A percentile compares a stretch with the other conserved stretches of the same genome.
Evolutionary conservation across 1,284 basidiomycete genomes (phyloP).

Genomic region (Phenoliferia sp.): DNA sequence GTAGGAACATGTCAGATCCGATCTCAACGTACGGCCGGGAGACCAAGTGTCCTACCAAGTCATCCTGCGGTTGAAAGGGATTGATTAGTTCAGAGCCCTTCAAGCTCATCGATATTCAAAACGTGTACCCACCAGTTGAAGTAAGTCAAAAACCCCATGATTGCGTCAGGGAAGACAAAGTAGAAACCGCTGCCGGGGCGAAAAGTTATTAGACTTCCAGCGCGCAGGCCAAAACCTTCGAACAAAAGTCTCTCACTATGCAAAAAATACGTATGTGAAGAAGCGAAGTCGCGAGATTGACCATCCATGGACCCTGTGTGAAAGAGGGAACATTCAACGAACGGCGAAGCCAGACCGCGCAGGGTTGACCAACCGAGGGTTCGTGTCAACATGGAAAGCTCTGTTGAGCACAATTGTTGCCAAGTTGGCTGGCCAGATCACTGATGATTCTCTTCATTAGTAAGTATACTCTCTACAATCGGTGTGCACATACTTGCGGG

Average conservation of each 20-base stretch:
- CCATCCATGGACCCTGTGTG: constrained; percentile 46
- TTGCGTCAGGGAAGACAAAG: constrained; percentile 23
- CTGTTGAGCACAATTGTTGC: constrained; percentile 48
- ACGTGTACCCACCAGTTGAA: constrained; percentile 51
- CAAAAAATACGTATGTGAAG: constrained; percentile 41
- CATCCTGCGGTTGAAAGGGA: constrained; percentile 41
- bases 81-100: no score
- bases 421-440: constrained; percentile 47
- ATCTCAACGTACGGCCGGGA: no score
- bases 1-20: no score
- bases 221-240: no score
- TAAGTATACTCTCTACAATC: no score
- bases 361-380: not conserved
- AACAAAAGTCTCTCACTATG: not conserved
- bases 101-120: no score
- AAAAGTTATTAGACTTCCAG: no score
- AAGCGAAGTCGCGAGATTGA: constrained; percentile 41
- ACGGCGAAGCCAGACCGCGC: no score
- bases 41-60: no score
- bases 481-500: no score
- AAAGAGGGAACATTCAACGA: no score
- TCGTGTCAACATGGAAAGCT: constrained; percentile 42
- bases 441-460: constrained; percentile 3
- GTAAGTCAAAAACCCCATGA: not conserved
- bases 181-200: constrained; percentile 29